Base-by-base conservation (phyloP, 78 protist genomes). In the Isochrysis galbana region DNA sequence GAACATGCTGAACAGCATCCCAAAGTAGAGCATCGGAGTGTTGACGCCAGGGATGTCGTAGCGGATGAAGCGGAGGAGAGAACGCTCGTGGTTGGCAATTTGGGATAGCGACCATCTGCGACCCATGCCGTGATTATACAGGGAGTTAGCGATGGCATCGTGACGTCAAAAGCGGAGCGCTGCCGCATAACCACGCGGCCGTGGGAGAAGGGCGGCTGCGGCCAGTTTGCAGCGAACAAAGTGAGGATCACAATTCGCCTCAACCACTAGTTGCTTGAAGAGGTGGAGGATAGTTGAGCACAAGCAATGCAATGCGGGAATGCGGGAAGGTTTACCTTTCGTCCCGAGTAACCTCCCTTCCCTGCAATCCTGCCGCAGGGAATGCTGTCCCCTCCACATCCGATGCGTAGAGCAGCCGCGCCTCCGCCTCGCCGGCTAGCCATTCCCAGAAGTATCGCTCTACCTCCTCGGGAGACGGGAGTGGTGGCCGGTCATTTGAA, bases 31-130 rank as follows among this genome's bases (percentile, higher is more conserved):
- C 54, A 48, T 48, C 41, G 91, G 80, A 32, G 4, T 10, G 25
- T 51, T 89, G 32, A 89, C 78, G 26, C 91, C 91, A 2, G 91
- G 91, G 41, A 89, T 55, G 82, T 22, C 82, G 80, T 47, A 47
- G 26, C 47, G 29, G 45, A n/a, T 42, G 72, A 46, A 44, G 36
- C 88, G 88, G 2, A 80, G 55, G 41, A 80, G 36, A 46, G 55
- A 41, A 25, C 55, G 29, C 29, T 44, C n/a, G 48, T 41, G 55
- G 0, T 3, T 25, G 22, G 88, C 46, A 22, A 78, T 0, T 4
- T 19, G 45, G n/a, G 4, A 29, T 5, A 74, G 84, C 26, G 46
- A 38, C 84, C 84, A 74, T 0, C 36, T 41, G 23, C 10, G 34
- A n/a, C n/a, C n/a, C n/a, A n/a, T n/a, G n/a, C n/a, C n/a, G n/a